Evolutionary conservation across 2,329 filamentous ascomycete genomes (phyloP).

Genomic region (Trichoderma lentiforme): DNA sequence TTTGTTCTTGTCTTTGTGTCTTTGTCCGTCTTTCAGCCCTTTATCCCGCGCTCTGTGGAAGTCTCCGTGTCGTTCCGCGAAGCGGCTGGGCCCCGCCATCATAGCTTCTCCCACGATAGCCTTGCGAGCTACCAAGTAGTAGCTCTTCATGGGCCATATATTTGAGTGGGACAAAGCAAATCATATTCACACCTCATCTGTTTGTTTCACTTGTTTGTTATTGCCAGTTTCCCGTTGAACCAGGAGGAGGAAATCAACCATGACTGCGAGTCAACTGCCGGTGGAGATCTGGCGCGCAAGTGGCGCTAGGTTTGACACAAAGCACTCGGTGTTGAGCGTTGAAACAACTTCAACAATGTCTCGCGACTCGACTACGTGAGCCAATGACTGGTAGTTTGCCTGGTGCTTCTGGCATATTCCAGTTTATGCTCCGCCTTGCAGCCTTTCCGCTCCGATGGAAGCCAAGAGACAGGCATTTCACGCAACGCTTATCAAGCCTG

Average conservation of each 20-base stretch:
- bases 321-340: not conserved
- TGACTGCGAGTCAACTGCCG: not conserved
- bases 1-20: constrained; percentile 23
- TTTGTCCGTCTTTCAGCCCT: not conserved
- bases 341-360: constrained; percentile 14
- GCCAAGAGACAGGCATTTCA: not conserved
- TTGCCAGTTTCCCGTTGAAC: not conserved
- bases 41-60: not conserved
- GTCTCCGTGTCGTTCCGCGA: constrained; percentile 11
- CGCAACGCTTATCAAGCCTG: constrained; percentile 1
- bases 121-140: constrained; percentile 9
- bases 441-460: not conserved
- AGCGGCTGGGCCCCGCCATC: constrained; percentile 12
- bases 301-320: not conserved
- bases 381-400: not conserved
- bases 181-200: not conserved
- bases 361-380: constrained; percentile 4
- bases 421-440: not conserved
- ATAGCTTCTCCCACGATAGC: not conserved
- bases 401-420: not conserved
- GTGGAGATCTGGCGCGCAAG: constrained; percentile 11
- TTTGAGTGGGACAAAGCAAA: not conserved
- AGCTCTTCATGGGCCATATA: not conserved
- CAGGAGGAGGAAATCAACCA: not conserved
- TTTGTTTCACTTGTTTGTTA: not conserved